Evolutionary conservation across 1,139 yeast genomes (phyloP).

Genomic region (Pichia norvegensis): DNA sequence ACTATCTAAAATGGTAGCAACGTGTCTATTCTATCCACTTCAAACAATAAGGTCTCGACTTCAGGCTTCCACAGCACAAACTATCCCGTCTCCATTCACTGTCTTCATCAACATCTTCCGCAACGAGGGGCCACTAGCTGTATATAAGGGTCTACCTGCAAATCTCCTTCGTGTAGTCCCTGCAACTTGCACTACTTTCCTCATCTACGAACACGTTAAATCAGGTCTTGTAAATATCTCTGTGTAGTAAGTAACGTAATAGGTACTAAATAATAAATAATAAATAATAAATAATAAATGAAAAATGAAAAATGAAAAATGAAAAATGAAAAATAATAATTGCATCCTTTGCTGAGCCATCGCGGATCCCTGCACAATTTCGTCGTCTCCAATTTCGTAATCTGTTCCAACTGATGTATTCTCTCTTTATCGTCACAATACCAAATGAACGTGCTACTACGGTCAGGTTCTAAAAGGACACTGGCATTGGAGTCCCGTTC

Average conservation of each 20-base stretch:
- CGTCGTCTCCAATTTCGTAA: no score
- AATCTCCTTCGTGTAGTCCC: constrained; percentile 62
- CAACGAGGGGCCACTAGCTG: constrained; percentile 50
- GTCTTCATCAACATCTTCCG: constrained; percentile 23
- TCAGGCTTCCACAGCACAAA: constrained; percentile 42
- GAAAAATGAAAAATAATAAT: no score
- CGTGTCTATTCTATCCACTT: constrained; percentile 68
- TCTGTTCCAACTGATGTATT: no score
- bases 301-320: no score
- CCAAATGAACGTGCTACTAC: constrained; percentile 8
- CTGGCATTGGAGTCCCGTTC: constrained; percentile 46
- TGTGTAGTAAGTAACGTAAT: no score
- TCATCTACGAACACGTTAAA: constrained; percentile 50
- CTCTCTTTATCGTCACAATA: no score
- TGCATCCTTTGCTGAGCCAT: no score
- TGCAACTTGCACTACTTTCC: constrained; percentile 65
- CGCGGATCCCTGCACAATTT: no score
- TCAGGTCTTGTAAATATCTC: not conserved
- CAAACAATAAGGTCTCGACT: constrained; percentile 76
- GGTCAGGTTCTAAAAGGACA: constrained; percentile 34
- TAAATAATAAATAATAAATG: no score
- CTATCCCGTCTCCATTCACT: constrained; percentile 5
- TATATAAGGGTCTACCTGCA: constrained; percentile 75
- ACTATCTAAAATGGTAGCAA: constrained; percentile 59
- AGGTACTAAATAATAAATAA: no score